Base-by-base conservation (phyloP, 2,329 filamentous ascomycete genomes). In the Moelleriella libera region DNA sequence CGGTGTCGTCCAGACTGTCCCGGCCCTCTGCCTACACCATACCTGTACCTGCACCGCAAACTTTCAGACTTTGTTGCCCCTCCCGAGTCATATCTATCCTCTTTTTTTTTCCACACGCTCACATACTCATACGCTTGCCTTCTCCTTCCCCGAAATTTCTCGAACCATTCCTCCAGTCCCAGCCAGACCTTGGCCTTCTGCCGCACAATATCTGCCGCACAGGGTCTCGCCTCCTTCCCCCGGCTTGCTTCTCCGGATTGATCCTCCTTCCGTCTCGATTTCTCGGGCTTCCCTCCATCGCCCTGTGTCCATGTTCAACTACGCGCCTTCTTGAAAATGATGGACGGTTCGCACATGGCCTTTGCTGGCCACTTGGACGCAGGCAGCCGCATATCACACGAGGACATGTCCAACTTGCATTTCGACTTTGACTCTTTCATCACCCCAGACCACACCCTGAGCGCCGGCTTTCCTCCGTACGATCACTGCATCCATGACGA, bases 401-500 rank as follows among this genome's bases (percentile, higher is more conserved):
- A 60, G 47, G 59, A 63, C 50, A 54, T 53, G 51, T 43, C 49
- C 21, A 46, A 61, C 49, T 53, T 52, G 30, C 45, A 51, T 12
- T 41, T 57, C 41, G 53, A 58, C 43, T 59, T 63, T 43, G 55
- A 59, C 40, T 51, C 52, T 21, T 49, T 62, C 28, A 53, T 62
- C 45, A 49, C 53, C 28, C 45, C 55, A 41, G 55, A 58, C 34
- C 49, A 53, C 29, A 53, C 53, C 12, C 41, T 60, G 31, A 54
- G 55, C 12, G 51, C 57, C 12, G 57, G 53, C 12, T 50, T 63
- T 10, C 57, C 56, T 39, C 48, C 54, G 8, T 56, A 60, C 30
- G 55, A 55, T 5, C 54, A 52, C 10, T 58, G 58, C 49, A 51
- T 57, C 44, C 62, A 65, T 45, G 57, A 59, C 37, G 60, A 65